Evolutionary conservation across 2,329 filamentous ascomycete species (phyloP), one percentile per base, ranked within the genome.

Genomic region (Sordariomycetes sp.): DNA sequence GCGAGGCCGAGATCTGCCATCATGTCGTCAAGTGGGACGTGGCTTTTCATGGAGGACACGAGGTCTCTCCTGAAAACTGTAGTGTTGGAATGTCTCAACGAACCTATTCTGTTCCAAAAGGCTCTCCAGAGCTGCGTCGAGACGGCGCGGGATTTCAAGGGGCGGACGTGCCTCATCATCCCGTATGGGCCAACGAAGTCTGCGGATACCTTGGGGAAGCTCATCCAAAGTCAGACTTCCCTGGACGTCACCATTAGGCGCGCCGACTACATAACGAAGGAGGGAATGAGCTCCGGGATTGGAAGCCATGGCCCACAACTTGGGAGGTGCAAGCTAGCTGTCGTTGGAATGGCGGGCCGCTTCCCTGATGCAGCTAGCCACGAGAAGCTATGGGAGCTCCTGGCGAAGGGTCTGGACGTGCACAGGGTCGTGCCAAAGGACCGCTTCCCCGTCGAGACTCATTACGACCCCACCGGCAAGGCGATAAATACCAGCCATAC

Each of bases 301-400:
- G 75, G 75, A 20, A 77, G 77, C 62, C 75, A 78, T 60, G 76
- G 76, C 15, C 12, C 67, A 70, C 15, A 66, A 61, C 59, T 62
- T 10, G 72, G 72, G 15, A 71, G 80, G 64, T 80, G 82, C 66
- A 91, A 90, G 69, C 81, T 95, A 61, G 90, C 90, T 58, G 90
- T 95, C 61, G 86, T 95, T 36, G 90, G 90, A 56, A 72, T 70
- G 62, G 70, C 70, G 1, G 75, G 75, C 34, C 66, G 75, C 0
- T 71, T 76, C 24, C 73, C 75, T 0, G 74, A 74, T 5, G 69
- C 67, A 3, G 68, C 69, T 0, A 68, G 61, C 12, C 69, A 70
- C 4, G 68, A 70, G n/a, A 68, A 69, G 54, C 68, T 75, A 69
- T 89, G 86, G 85, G 79, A 87, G 36, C 71, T 89, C 1, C 72